Evolutionary conservation across 768 basidiomycete species (phyloP).

Genomic region (Suillus paluster): DNA sequence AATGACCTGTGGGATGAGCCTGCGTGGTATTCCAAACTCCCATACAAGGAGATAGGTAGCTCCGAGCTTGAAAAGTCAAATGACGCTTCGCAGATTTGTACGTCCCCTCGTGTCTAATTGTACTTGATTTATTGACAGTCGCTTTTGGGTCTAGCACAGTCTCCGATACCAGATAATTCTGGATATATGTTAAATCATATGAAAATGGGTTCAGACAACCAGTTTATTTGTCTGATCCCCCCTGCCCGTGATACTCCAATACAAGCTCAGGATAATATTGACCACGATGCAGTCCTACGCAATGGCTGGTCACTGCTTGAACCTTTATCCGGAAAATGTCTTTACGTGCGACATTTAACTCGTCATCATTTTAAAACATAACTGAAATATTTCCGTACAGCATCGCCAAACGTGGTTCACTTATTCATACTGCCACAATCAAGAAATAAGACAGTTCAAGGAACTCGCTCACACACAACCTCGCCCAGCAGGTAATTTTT

Average conservation of each 20-base stretch:
- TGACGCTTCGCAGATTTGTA: slow-evolving; percentile 38
- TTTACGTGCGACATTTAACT: slow-evolving; percentile 69
- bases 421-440: slow-evolving; percentile 95
- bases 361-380: slow-evolving; percentile 28
- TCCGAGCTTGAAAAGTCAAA: slow-evolving; percentile 42
- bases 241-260: slow-evolving; percentile 54
- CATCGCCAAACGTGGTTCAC: slow-evolving; percentile 95
- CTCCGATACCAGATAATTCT: slow-evolving; percentile 18
- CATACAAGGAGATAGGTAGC: slow-evolving; percentile 64
- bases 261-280: slow-evolving; percentile 53
- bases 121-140: slow-evolving; percentile 21
- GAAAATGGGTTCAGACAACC: slow-evolving; percentile 69
- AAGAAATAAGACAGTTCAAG: slow-evolving; percentile 95
- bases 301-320: slow-evolving; percentile 85
- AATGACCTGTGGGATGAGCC: slow-evolving; percentile 59
- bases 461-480: slow-evolving; percentile 71
- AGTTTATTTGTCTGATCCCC: slow-evolving; percentile 82
- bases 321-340: slow-evolving; percentile 77
- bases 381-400: slow-evolving; percentile 48
- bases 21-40: slow-evolving; percentile 41
- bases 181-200: slow-evolving; percentile 71
- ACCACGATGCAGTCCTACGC: slow-evolving; percentile 66
- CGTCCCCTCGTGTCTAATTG: slow-evolving; percentile 32
- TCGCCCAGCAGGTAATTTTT: slow-evolving; percentile 61
- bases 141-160: slow-evolving; percentile 23